Evolutionary conservation across 2,329 filamentous ascomycete species (phyloP).

Genomic region (Calonectria montana): DNA sequence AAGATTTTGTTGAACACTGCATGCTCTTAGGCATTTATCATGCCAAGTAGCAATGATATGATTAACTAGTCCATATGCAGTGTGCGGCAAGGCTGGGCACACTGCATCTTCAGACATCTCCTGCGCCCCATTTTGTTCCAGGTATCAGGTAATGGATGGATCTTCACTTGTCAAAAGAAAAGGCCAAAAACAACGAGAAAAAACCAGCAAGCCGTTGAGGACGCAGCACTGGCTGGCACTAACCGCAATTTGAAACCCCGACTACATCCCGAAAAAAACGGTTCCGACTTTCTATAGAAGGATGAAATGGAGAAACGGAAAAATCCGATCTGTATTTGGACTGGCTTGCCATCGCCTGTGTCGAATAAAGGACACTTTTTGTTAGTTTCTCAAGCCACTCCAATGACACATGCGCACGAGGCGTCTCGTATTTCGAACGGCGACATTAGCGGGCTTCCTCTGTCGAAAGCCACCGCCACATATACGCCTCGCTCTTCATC

Average conservation of each 20-base stretch:
- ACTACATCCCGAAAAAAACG: neutral
- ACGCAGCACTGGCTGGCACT: neutral
- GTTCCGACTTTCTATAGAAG: neutral
- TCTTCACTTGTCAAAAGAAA: neutral
- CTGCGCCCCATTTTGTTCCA: too few relatives aligned
- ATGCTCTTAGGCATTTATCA: too few relatives aligned
- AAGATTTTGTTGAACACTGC: too few relatives aligned
- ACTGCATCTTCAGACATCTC: too few relatives aligned
- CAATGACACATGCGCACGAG: neutral
- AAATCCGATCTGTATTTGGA: neutral
- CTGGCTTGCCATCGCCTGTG: neutral
- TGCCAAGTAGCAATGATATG: too few relatives aligned
- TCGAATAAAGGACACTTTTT: neutral
- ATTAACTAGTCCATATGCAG: too few relatives aligned
- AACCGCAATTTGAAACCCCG: neutral
- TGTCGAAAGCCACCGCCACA: neutral
- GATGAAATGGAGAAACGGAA: neutral
- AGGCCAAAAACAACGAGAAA: too few relatives aligned
- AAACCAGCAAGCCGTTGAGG: neutral
- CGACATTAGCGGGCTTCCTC: neutral
- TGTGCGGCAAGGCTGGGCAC: too few relatives aligned
- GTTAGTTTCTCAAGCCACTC: neutral
- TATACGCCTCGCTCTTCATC: neutral
- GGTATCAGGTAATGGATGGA: too few relatives aligned
- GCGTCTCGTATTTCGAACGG: neutral